Evolutionary conservation across 495 filamentous ascomycete genomes (phyloP), one percentile per base, ranked within the genome.

Genomic region (Penicillium odoratum): DNA sequence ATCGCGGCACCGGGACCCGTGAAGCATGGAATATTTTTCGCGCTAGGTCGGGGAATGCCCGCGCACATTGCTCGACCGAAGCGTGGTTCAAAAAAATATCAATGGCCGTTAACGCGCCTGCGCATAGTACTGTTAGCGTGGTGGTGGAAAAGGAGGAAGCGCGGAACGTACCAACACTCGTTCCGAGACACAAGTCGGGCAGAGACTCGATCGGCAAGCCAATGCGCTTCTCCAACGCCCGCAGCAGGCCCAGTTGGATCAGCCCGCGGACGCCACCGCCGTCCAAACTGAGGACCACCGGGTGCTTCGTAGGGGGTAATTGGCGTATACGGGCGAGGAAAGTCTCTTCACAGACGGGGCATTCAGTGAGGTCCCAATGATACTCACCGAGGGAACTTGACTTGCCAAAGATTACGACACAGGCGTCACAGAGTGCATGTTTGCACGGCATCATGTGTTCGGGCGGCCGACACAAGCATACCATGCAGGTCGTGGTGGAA

Each of bases 251-350:
- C 5, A 85, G 65, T 47, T 81, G 63, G 8, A 82, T 67, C 6
- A 85, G 71, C 0, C 77, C 81, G 1, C 81, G 69, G 6, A 81
- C 61, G 1, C 82, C 81, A 6, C 82, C 81, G 0, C 85, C 83
- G 62, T 88, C 84, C 15, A 89, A 67, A 46, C 73, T 77, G 7
- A 88, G 74, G 36, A 86, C 67, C 25, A 84, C 68, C 5, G 75
- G 68, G 10, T 80, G 81, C 8, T 83, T 78, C 18, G 69, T 66
- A 10, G 65, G 63, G 9, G 78, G 83, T 11, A 67, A 51, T 51
- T 60, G 54, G 8, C 59, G 58, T 7, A 70, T 48, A 1, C 34
- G 59, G 10, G 60, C 6, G 15, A 63, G 77, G 34, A 74, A 66
- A 33, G 52, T 53, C n/a, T 79, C 68, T 33, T 67, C 60, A 69